Evolutionary conservation across 2,329 filamentous ascomycete species (phyloP).

Genomic region (Coleophoma eucalyptorum): DNA sequence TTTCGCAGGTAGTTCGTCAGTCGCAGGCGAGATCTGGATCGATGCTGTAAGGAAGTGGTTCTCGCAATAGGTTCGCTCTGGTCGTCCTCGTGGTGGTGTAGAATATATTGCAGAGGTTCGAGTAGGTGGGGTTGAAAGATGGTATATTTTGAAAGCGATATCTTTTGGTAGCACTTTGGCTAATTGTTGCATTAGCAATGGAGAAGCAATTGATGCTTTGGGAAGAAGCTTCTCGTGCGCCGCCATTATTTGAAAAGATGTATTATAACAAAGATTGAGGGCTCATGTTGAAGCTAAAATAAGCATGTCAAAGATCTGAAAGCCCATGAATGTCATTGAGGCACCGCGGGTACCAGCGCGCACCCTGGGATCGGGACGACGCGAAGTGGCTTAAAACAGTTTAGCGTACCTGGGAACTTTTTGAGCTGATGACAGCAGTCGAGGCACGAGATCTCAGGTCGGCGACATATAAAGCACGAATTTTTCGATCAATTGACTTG

Average conservation of each 20-base stretch:
- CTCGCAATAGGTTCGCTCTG: conserved; percentile 80
- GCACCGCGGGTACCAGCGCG: not conserved
- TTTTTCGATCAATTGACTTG: not conserved
- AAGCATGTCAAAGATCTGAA: not conserved
- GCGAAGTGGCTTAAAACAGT: conserved; percentile 4
- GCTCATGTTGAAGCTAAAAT: conserved; percentile 9
- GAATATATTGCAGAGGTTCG: conserved; percentile 74
- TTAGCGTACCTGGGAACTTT: conserved; percentile 14
- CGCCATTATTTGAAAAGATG: conserved; percentile 21
- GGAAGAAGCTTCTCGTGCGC: conserved; percentile 15
- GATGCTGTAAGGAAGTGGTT: conserved; percentile 71
- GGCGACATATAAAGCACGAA: too few relatives aligned
- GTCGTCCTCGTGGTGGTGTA: conserved; percentile 65
- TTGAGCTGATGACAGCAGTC: conserved; percentile 2
- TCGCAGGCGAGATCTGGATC: conserved; percentile 27
- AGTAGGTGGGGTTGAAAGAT: conserved; percentile 82
- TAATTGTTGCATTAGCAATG: conserved; percentile 23
- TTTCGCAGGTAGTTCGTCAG: conserved; percentile 15
- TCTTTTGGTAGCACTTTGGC: conserved; percentile 44
- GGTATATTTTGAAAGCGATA: conserved; percentile 66
- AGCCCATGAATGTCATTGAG: not conserved
- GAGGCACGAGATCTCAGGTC: not conserved
- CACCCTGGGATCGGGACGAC: not conserved
- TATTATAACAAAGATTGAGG: conserved; percentile 15
- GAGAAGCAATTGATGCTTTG: conserved; percentile 17